A percentile compares a stretch with the other conserved stretches of the same genome.
Evolutionary conservation across 2,329 filamentous ascomycete genomes (phyloP).

Genomic region (Cadophora gregata): DNA sequence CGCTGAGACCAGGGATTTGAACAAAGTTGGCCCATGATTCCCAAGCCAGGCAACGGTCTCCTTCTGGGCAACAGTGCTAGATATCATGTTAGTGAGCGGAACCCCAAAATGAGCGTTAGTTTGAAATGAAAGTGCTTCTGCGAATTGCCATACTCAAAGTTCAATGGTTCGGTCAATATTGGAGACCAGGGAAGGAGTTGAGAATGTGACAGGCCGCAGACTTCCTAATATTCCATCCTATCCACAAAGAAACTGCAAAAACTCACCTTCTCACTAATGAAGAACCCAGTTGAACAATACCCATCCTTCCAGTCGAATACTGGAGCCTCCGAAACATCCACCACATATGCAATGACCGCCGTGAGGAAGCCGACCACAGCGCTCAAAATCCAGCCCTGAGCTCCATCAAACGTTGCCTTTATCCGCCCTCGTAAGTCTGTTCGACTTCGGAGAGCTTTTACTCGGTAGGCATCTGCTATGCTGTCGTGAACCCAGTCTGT

Average conservation of each 20-base stretch:
- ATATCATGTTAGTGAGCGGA: constrained; percentile 29
- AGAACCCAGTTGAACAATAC: constrained; percentile 77
- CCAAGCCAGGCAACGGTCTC: constrained; percentile 64
- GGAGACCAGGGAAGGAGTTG: too few relatives aligned
- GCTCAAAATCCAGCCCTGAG: constrained; percentile 93
- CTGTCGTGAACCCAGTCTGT: constrained; percentile 99
- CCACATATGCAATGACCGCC: constrained; percentile 83
- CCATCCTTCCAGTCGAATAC: constrained; percentile 93
- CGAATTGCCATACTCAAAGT: not conserved
- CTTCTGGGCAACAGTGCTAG: constrained; percentile 61
- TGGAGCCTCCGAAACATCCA: constrained; percentile 84
- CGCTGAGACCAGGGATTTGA: constrained; percentile 43
- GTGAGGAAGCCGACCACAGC: constrained; percentile 88
- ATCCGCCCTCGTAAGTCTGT: constrained; percentile 87
- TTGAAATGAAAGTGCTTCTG: not conserved
- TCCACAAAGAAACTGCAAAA: not conserved
- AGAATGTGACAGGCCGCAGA: not conserved
- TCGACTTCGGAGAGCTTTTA: constrained; percentile 80
- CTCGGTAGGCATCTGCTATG: constrained; percentile 90
- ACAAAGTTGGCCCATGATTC: constrained; percentile 61
- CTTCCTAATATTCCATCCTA: not conserved
- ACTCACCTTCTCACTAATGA: constrained; percentile 70
- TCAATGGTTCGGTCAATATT: not conserved
- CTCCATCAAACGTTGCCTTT: constrained; percentile 78
- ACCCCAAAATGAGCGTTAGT: not conserved